phyloP scores from a whole-genome alignment of 2,329 filamentous ascomycete species.

The Ilyonectria mors-panacis region DNA sequence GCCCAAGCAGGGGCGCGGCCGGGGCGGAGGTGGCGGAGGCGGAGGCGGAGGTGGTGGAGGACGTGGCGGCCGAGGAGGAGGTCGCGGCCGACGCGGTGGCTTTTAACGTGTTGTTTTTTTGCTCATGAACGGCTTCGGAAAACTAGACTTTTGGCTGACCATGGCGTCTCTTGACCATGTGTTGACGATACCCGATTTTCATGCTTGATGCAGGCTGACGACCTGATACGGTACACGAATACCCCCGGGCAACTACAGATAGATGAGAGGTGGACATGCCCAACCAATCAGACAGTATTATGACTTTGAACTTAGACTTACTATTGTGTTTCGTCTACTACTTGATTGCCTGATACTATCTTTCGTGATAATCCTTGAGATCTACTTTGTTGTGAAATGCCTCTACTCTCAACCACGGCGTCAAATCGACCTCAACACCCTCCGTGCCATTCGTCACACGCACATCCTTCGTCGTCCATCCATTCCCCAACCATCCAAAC shows the following conservation, averaged over 20 bases:
- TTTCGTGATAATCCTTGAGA: constrained; percentile 13
- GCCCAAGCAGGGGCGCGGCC: constrained; percentile 49
- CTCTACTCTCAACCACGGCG: constrained; percentile 14
- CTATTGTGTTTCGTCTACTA: neutral
- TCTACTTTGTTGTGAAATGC: constrained; percentile 18
- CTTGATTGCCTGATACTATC: neutral
- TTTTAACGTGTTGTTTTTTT: neutral
- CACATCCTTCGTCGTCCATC: constrained; percentile 16
- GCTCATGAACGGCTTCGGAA: neutral
- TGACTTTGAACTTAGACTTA: neutral
- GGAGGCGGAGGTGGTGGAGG: constrained; percentile 23
- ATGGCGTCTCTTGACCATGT: neutral
- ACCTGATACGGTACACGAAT: neutral
- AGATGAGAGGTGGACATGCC: neutral
- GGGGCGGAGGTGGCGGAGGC: constrained; percentile 48
- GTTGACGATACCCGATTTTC: neutral
- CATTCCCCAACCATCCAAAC: constrained; percentile 23
- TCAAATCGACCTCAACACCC: constrained; percentile 7
- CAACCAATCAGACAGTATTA: neutral
- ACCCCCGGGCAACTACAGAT: neutral
- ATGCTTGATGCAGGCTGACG: constrained; percentile 1
- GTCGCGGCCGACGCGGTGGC: neutral
- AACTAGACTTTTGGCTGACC: neutral
- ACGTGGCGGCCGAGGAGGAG: constrained; percentile 10
- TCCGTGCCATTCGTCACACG: constrained; percentile 6